A percentile compares a stretch with the other conserved stretches of the same genome.
Conservation (phyloP, 129 eudicot genomes). For the Mikania micrantha region DNA sequence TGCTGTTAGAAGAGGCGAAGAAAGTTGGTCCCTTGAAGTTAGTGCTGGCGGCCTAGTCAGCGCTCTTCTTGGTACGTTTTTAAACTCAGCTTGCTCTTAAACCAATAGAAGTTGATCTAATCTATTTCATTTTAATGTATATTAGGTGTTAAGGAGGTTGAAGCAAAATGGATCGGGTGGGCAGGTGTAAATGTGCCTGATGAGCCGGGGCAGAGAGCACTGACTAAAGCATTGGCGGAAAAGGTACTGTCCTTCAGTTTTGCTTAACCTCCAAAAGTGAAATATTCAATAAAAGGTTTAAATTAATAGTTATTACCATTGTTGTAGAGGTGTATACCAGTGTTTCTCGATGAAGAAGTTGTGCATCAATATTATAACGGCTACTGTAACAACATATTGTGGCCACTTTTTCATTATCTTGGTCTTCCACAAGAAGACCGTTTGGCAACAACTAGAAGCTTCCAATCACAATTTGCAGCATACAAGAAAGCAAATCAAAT, state of each 20-base stretch:
- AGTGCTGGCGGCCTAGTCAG: constrained; percentile 95
- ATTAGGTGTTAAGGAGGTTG: constrained; percentile 93
- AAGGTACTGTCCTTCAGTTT: constrained; percentile 55
- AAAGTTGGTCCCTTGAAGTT: constrained; percentile 78
- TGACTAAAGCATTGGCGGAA: constrained; percentile 78
- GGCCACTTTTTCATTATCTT: constrained; percentile 95
- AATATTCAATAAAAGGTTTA: background rate
- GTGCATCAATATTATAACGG: constrained; percentile 96
- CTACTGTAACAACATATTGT: constrained; percentile 89
- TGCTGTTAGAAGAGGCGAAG: constrained; percentile 80
- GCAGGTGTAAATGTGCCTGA: constrained; percentile 99
- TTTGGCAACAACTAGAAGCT: constrained; percentile 87
- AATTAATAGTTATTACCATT: background rate
- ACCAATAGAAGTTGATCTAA: background rate
- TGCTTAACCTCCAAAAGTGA: background rate
- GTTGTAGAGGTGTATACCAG: constrained; percentile 91
- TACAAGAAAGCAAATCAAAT: constrained; percentile 90
- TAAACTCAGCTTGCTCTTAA: background rate
- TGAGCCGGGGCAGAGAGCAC: constrained; percentile 78
- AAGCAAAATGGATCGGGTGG: constrained; percentile 98
- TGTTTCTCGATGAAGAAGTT: constrained; percentile 85
- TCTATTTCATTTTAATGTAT: background rate
- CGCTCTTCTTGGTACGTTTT: constrained; percentile 74
- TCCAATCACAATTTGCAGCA: constrained; percentile 93
- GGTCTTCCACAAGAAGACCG: constrained; percentile 97